Evolutionary conservation across 1,139 yeast species (phyloP).

Genomic region (Suhomyces yuchorum): DNA sequence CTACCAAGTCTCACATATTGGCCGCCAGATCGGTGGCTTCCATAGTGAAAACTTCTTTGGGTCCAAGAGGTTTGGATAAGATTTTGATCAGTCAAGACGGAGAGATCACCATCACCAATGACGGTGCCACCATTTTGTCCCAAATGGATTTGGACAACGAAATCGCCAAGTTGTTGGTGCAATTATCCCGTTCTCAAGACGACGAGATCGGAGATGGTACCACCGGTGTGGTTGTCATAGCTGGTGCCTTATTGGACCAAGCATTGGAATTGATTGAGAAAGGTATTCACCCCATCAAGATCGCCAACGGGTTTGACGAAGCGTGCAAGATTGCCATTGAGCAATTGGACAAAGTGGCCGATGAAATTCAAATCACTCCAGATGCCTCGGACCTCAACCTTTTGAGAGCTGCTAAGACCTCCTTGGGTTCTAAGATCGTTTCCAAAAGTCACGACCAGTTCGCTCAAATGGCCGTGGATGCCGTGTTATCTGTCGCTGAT

Average conservation of each 20-base stretch:
- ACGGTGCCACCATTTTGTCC: conserved; percentile 94
- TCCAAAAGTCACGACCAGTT: conserved; percentile 91
- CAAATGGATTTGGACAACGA: conserved; percentile 97
- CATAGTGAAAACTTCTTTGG: conserved; percentile 87
- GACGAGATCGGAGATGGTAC: conserved; percentile 99
- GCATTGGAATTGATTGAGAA: conserved; percentile 92
- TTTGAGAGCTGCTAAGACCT: conserved; percentile 90
- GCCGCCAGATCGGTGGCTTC: conserved; percentile 97
- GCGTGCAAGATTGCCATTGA: conserved; percentile 90
- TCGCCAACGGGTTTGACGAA: conserved; percentile 96
- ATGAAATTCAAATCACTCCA: conserved; percentile 53
- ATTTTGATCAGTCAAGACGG: conserved; percentile 92
- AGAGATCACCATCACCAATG: conserved; percentile 96
- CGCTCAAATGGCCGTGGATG: conserved; percentile 96
- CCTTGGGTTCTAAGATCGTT: conserved; percentile 93
- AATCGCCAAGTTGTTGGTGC: conserved; percentile 93
- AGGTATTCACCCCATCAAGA: conserved; percentile 95
- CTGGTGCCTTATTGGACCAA: conserved; percentile 92
- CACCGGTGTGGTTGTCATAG: conserved; percentile 96
- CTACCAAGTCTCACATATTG: conserved; percentile 89
- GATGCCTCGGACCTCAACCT: conserved; percentile 55
- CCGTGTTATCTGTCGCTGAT: conserved; percentile 91
- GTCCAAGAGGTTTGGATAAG: conserved; percentile 98
- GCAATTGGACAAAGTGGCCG: conserved; percentile 76
- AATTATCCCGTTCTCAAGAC: conserved; percentile 93